A percentile compares a stretch with the other conserved stretches of the same genome.
These are phyloP conservation scores for Colletotrichum truncatum DNA, from an alignment of 2,329 filamentous ascomycete genomes.

Conservation along the genomic window DNA sequence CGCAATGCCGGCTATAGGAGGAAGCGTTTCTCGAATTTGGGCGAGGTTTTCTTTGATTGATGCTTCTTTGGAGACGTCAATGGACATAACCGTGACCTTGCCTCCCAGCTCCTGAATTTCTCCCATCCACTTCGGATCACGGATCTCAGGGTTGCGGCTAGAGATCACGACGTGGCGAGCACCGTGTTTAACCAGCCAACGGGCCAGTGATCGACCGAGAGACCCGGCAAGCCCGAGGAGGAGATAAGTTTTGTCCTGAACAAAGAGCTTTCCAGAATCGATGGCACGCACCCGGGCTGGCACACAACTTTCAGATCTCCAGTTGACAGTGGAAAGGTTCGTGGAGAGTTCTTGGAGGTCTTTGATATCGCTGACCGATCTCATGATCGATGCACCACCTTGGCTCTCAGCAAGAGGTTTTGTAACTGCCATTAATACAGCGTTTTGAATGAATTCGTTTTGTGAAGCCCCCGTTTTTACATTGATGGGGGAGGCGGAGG, in stretches of 20 bases:
- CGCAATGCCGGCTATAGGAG: conserved; percentile 49
- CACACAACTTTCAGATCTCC: not conserved
- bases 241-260: conserved; percentile 40
- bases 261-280: conserved; percentile 25
- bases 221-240: conserved; percentile 40
- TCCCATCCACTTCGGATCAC: not conserved
- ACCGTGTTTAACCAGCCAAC: conserved; percentile 45
- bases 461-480: too few species aligned
- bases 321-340: not conserved
- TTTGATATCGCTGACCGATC: too few species aligned
- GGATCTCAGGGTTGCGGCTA: conserved; percentile 43
- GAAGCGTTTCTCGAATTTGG: conserved; percentile 33
- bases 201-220: conserved; percentile 43
- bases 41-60: conserved; percentile 14
- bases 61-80: not conserved
- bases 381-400: too few species aligned
- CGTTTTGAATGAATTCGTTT: too few species aligned
- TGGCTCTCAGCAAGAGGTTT: too few species aligned
- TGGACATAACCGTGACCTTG: not conserved
- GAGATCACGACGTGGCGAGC: conserved; percentile 44
- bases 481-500: too few species aligned
- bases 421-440: too few species aligned
- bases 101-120: too few species aligned
- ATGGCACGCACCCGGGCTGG: not conserved
- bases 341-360: too few species aligned